A percentile compares a stretch with the other conserved stretches of the same genome.
These are phyloP conservation scores for Candida adriatica DNA, from an alignment of 805 yeast species.

Conservation along the genomic window DNA sequence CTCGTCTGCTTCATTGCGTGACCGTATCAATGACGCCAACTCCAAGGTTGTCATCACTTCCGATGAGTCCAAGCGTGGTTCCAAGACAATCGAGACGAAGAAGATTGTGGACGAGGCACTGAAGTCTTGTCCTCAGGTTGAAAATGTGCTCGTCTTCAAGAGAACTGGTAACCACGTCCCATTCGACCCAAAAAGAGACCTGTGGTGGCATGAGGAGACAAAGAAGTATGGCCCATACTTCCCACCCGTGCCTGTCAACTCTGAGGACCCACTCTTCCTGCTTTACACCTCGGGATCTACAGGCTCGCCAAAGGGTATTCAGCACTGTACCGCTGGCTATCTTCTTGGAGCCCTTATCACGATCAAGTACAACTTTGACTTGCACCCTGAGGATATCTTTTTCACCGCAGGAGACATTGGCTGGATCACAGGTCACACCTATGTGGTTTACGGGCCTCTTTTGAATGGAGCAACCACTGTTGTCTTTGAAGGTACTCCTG, in stretches of 20 bases:
- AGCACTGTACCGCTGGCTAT: conserved; percentile 77
- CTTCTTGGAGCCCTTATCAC: conserved; percentile 67
- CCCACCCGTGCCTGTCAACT: conserved; percentile 67
- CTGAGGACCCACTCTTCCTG: conserved; percentile 80
- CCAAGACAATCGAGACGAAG: conserved; percentile 73
- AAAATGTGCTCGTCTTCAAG: conserved; percentile 63
- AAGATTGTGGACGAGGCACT: conserved; percentile 80
- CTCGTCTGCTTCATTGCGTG: conserved; percentile 84
- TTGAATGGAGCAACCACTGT: conserved; percentile 70
- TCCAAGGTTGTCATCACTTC: conserved; percentile 70
- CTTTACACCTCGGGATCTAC: conserved; percentile 84
- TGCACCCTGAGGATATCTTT: conserved; percentile 64
- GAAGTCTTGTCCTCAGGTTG: conserved; percentile 55
- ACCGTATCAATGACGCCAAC: conserved; percentile 79
- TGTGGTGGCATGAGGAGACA: conserved; percentile 71
- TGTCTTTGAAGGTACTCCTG: conserved; percentile 84
- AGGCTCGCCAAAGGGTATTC: conserved; percentile 85
- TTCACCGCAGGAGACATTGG: conserved; percentile 91
- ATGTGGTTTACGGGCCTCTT: conserved; percentile 77
- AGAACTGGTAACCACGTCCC: conserved; percentile 58
- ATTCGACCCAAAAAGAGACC: conserved; percentile 53
- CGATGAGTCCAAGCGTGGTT: conserved; percentile 81
- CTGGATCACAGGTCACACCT: conserved; percentile 88
- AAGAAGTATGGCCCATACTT: conserved; percentile 58
- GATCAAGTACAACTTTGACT: conserved; percentile 70